phyloP scores from a whole-genome alignment of 805 yeast genomes.

The Cyberlindnera maritima region DNA sequence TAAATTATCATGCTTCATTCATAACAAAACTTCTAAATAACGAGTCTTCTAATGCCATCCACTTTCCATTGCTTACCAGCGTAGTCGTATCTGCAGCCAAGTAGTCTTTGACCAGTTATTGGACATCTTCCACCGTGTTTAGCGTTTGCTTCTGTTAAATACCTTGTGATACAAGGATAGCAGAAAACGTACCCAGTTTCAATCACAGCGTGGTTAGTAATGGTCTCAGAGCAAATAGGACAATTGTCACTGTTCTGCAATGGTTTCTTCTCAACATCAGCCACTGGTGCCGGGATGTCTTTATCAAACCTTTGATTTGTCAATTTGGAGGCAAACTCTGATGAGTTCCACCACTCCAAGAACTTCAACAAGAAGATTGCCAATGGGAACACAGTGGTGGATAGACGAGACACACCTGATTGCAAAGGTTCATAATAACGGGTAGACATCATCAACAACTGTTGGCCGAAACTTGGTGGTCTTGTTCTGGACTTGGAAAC shows the following conservation, averaged over 20 bases:
- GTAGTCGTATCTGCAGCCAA: conserved; percentile 69
- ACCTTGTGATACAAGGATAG: conserved; percentile 77
- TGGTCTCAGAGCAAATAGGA: conserved; percentile 62
- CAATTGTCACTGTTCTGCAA: conserved; percentile 45
- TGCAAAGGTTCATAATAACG: conserved; percentile 19
- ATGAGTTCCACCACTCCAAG: conserved; percentile 89
- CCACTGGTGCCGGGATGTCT: conserved; percentile 42
- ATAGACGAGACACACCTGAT: conserved; percentile 17
- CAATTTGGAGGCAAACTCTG: conserved; percentile 63
- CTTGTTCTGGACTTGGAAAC: conserved; percentile 10
- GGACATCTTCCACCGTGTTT: conserved; percentile 76
- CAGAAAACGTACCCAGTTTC: conserved; percentile 93
- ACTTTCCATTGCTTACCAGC: conserved; percentile 62
- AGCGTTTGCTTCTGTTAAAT: conserved; percentile 47
- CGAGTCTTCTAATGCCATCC: conserved; percentile 73
- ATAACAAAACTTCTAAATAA: conserved; percentile 43
- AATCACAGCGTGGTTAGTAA: conserved; percentile 78
- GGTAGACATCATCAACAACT: conserved; percentile 9
- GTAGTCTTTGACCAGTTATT: conserved; percentile 64
- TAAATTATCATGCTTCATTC: too few species aligned
- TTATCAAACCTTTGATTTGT: conserved; percentile 42
- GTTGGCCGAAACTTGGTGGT: conserved; percentile 29
- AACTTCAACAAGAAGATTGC: conserved; percentile 81
- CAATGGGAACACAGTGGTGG: conserved; percentile 61
- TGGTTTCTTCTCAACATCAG: conserved; percentile 4